Conservation (phyloP, 495 filamentous ascomycete genomes). For the Penicillium pulvis region DNA sequence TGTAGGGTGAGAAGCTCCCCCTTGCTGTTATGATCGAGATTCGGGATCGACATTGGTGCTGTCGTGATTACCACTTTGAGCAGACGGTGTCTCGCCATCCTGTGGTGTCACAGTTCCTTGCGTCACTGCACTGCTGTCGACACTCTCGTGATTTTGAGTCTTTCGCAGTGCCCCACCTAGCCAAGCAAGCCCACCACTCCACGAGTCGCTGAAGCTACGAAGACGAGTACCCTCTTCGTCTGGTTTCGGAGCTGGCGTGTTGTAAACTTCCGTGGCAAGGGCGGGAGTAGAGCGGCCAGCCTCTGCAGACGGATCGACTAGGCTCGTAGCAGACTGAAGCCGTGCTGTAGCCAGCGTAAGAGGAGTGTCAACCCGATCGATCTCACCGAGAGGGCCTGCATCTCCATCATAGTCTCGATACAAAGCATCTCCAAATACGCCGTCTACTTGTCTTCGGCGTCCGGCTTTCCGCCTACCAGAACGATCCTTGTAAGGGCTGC, state of each 20-base stretch:
- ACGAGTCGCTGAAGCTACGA: slow-evolving; percentile 50
- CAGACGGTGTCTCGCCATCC: slow-evolving; percentile 6
- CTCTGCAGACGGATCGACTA: slow-evolving; percentile 25
- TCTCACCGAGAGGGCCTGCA: slow-evolving; percentile 16
- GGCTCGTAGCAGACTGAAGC: slow-evolving; percentile 34
- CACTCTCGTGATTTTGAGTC: slow-evolving; percentile 1
- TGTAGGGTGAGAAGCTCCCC: neutral
- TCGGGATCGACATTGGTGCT: slow-evolving; percentile 9
- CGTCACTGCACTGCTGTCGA: slow-evolving; percentile 19
- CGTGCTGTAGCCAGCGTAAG: slow-evolving; percentile 31
- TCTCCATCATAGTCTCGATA: slow-evolving; percentile 25
- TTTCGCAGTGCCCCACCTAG: slow-evolving; percentile 37
- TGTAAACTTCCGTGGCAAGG: slow-evolving; percentile 22
- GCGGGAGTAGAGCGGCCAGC: slow-evolving; percentile 31
- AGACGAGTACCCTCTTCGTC: slow-evolving; percentile 32
- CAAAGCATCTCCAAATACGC: slow-evolving; percentile 27
- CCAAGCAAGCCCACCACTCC: slow-evolving; percentile 46
- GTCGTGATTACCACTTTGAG: slow-evolving; percentile 1
- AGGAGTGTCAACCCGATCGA: slow-evolving; percentile 19
- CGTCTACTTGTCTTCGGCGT: slow-evolving; percentile 34
- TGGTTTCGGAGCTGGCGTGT: slow-evolving; percentile 8
- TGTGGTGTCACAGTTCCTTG: slow-evolving; percentile 20
- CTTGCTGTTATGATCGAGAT: slow-evolving; percentile 14
- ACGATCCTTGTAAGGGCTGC: slow-evolving; percentile 41
- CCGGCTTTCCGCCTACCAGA: slow-evolving; percentile 21